Evolutionary conservation across 2,329 filamentous ascomycete genomes (phyloP).

Genomic region (Alternaria postmessia): DNA sequence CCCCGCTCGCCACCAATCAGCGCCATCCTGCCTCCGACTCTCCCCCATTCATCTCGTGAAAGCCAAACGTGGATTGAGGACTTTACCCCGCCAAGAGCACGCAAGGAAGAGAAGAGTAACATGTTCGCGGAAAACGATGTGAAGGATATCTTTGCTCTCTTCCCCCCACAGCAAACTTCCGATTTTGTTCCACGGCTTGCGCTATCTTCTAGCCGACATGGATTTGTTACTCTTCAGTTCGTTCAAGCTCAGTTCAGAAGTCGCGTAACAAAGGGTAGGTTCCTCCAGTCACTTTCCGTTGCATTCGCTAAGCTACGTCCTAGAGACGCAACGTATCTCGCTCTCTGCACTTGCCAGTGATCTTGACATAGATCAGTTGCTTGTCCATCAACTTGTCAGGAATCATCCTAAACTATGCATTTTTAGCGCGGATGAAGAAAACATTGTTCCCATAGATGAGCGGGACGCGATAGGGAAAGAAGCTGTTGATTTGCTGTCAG

Average conservation of each 20-base stretch:
- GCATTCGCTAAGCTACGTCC: constrained; percentile 5
- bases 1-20: constrained; percentile 19
- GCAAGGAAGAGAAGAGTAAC: not conserved
- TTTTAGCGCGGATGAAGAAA: constrained; percentile 32
- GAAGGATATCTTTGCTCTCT: constrained; percentile 33
- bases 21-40: constrained; percentile 4
- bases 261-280: constrained; percentile 26
- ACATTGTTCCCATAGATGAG: constrained; percentile 36
- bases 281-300: not conserved
- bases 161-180: constrained; percentile 28
- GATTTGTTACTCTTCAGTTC: constrained; percentile 37
- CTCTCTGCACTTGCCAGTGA: constrained; percentile 25
- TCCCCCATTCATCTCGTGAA: not conserved
- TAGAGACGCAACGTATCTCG: constrained; percentile 24
- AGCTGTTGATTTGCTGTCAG: constrained; percentile 15
- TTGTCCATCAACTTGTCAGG: constrained; percentile 32
- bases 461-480: constrained; percentile 25
- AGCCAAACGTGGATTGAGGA: not conserved
- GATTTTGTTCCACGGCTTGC: constrained; percentile 28
- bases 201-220: constrained; percentile 31
- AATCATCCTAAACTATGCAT: constrained; percentile 28
- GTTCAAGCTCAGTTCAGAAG: constrained; percentile 30
- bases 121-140: constrained; percentile 49
- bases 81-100: constrained; percentile 1
- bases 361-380: constrained; percentile 32